Conservation (phyloP, 2,329 filamentous ascomycete genomes). For the Orbilia brochopaga region DNA sequence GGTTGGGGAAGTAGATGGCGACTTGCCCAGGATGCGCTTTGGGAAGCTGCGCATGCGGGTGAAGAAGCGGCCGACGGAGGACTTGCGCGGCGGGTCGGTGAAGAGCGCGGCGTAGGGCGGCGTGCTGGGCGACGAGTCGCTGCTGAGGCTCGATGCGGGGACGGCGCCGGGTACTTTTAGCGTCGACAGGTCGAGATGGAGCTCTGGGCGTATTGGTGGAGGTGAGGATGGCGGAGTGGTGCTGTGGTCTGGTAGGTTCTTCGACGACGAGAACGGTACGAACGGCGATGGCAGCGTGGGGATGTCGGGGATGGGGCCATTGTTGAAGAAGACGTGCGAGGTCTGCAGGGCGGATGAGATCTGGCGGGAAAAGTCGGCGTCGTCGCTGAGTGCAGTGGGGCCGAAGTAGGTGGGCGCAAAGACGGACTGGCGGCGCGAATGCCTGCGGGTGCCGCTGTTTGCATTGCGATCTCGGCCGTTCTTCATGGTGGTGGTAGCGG, state of each 20-base stretch:
- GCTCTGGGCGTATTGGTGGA: too few relatives aligned
- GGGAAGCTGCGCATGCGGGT: slow-evolving; percentile 16
- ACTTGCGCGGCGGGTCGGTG: not conserved
- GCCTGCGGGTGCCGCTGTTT: slow-evolving; percentile 11
- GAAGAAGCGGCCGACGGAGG: slow-evolving; percentile 15
- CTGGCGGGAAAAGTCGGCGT: slow-evolving; percentile 28
- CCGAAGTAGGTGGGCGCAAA: slow-evolving; percentile 37
- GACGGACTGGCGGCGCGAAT: slow-evolving; percentile 28
- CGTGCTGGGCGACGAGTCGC: slow-evolving; percentile 6
- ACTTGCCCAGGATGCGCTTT: slow-evolving; percentile 20
- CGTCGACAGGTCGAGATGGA: too few relatives aligned
- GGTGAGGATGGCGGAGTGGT: too few relatives aligned
- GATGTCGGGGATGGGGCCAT: not conserved
- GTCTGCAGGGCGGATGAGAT: slow-evolving; percentile 34
- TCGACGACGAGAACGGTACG: too few relatives aligned
- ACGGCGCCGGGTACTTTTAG: too few relatives aligned
- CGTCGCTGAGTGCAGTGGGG: slow-evolving; percentile 18
- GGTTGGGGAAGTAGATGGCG: too few relatives aligned
- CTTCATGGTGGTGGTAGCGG: slow-evolving; percentile 28
- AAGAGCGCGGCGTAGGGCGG: slow-evolving; percentile 4
- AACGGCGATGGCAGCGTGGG: slow-evolving; percentile 10
- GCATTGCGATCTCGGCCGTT: not conserved
- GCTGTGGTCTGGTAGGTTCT: too few relatives aligned
- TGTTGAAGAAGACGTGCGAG: slow-evolving; percentile 32
- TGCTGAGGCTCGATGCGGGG: slow-evolving; percentile 26